phyloP scores from a whole-genome alignment of 768 basidiomycete genomes.

The Udeniomyces megalosporus region DNA sequence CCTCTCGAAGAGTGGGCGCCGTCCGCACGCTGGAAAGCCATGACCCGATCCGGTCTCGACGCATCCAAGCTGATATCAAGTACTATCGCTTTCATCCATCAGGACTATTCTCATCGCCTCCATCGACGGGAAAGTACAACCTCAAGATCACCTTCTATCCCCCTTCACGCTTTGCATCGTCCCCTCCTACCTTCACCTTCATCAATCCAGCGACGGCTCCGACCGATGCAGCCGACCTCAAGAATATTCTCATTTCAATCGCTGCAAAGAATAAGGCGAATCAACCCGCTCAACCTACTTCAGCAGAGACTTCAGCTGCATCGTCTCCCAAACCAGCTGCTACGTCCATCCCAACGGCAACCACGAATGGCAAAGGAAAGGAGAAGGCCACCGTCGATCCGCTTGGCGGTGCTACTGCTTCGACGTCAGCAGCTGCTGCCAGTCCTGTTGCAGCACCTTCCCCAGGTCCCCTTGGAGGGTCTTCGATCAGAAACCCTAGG shows the following conservation, averaged over 20 bases:
- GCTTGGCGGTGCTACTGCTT: background rate
- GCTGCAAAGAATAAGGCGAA: constrained; percentile 21
- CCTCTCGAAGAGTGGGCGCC: too few relatives aligned
- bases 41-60: too few relatives aligned
- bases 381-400: background rate
- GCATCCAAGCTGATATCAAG: too few relatives aligned
- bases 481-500: background rate
- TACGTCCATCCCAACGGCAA: background rate
- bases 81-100: too few relatives aligned
- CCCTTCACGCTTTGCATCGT: constrained; percentile 20
- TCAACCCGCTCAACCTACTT: background rate
- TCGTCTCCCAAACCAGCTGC: background rate
- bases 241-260: constrained; percentile 24
- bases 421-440: background rate
- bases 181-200: constrained; percentile 27
- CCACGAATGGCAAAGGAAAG: background rate
- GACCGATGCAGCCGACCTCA: constrained; percentile 23
- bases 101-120: constrained; percentile 29
- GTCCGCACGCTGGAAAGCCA: too few relatives aligned
- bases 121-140: constrained; percentile 22
- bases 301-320: background rate
- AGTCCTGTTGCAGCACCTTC: constrained; percentile 17
- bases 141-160: constrained; percentile 27
- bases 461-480: background rate
- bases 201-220: constrained; percentile 19